Evolutionary conservation across 768 basidiomycete species (phyloP).

Genomic region (Russula sp.): DNA sequence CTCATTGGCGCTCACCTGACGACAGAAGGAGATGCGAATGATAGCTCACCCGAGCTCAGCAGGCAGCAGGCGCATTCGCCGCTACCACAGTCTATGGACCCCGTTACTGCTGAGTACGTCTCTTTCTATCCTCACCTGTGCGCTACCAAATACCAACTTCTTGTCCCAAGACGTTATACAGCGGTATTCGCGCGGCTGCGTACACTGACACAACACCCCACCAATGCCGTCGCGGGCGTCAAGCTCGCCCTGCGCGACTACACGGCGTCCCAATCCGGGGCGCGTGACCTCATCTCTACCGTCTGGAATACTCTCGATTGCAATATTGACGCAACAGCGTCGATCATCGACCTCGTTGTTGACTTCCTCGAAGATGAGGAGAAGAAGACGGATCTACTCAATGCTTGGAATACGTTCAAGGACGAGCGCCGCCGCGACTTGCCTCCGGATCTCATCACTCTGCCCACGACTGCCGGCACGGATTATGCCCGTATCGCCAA

Average conservation of each 20-base stretch:
- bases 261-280: slow-evolving; percentile 68
- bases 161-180: slow-evolving; percentile 54
- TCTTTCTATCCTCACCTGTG: neutral
- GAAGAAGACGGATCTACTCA: slow-evolving; percentile 71
- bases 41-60: slow-evolving; percentile 28
- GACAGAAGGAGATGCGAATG: slow-evolving; percentile 33
- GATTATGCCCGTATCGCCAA: slow-evolving; percentile 78
- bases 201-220: slow-evolving; percentile 54
- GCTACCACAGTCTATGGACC: slow-evolving; percentile 48
- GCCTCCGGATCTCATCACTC: slow-evolving; percentile 55
- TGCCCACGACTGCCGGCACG: slow-evolving; percentile 53
- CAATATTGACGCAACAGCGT: slow-evolving; percentile 68
- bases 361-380: slow-evolving; percentile 81
- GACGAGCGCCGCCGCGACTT: slow-evolving; percentile 87
- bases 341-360: slow-evolving; percentile 67
- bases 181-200: slow-evolving; percentile 64
- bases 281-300: slow-evolving; percentile 82
- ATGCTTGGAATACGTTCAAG: slow-evolving; percentile 80
- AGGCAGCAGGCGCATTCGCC: slow-evolving; percentile 39
- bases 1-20: slow-evolving; percentile 64
- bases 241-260: slow-evolving; percentile 79
- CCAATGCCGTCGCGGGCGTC: slow-evolving; percentile 56
- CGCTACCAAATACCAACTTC: neutral
- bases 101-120: slow-evolving; percentile 53
- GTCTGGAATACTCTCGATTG: slow-evolving; percentile 76